A percentile compares a stretch with the other conserved stretches of the same genome.
Evolutionary conservation across 108 stramenopile genomes (phyloP).

Genomic region (Nitzschia inconspicua): DNA sequence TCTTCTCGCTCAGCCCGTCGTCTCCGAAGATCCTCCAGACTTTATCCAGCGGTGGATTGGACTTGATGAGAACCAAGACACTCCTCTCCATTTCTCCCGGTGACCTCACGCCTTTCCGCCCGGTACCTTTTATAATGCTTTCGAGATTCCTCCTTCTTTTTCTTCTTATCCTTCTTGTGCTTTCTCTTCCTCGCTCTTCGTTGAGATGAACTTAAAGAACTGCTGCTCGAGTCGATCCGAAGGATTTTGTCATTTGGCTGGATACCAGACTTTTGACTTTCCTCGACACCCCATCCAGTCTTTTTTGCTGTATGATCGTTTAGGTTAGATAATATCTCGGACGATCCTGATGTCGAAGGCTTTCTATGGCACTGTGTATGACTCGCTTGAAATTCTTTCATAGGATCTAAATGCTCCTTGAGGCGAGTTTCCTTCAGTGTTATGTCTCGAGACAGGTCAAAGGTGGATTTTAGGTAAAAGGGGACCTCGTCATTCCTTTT

Average conservation of each 20-base stretch:
- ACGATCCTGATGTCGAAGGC: not conserved
- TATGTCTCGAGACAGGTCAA: not conserved
- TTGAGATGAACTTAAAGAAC: too few species aligned
- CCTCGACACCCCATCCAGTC: not conserved
- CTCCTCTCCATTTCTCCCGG: not conserved
- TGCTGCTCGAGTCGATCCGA: too few species aligned
- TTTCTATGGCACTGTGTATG: too few species aligned
- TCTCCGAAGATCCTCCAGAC: conserved; percentile 27
- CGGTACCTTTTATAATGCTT: not conserved
- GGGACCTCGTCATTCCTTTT: not conserved
- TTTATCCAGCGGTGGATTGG: too few species aligned
- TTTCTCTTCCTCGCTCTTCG: not conserved
- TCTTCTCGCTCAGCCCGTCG: conserved; percentile 22
- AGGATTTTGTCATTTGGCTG: not conserved
- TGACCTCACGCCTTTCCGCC: not conserved
- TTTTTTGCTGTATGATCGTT: not conserved
- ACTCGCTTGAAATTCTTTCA: conserved; percentile 26
- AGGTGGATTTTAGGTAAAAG: conserved; percentile 24
- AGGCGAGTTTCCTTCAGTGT: conserved; percentile 7
- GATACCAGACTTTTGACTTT: not conserved
- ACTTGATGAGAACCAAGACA: conserved; percentile 5
- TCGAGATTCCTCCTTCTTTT: not conserved
- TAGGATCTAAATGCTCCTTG: conserved; percentile 28
- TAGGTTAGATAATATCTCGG: not conserved
- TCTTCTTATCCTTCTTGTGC: conserved; percentile 1